A percentile compares a stretch with the other conserved stretches of the same genome.
phyloP scores from a whole-genome alignment of 2,329 filamentous ascomycete genomes.

The Paramyrothecium sp. region DNA sequence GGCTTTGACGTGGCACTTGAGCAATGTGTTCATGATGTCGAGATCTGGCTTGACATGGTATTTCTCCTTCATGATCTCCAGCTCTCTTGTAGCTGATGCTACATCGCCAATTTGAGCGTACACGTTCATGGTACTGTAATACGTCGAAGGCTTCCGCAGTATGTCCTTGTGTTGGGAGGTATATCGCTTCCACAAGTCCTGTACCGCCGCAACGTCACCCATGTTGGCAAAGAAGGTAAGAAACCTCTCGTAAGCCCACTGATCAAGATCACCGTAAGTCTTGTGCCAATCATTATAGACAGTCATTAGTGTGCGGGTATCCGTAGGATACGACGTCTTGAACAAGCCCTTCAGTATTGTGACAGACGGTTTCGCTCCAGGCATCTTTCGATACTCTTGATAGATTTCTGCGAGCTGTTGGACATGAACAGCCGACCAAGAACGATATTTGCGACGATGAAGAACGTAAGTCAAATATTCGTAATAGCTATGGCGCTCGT shows the following conservation, averaged over 20 bases:
- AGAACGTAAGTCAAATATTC: conserved; percentile 37
- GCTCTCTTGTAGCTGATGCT: conserved; percentile 54
- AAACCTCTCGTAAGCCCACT: conserved; percentile 46
- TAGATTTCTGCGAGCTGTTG: conserved; percentile 42
- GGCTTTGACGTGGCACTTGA: conserved; percentile 67
- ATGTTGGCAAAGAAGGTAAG: conserved; percentile 46
- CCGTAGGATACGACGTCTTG: conserved; percentile 34
- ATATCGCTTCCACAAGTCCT: conserved; percentile 44
- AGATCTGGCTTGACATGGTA: conserved; percentile 57
- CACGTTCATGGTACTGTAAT: conserved; percentile 65
- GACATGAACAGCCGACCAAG: conserved; percentile 23
- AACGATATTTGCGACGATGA: conserved; percentile 21
- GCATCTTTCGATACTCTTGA: conserved; percentile 40
- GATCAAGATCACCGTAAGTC: conserved; percentile 36
- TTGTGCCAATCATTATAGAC: conserved; percentile 49
- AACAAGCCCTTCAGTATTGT: conserved; percentile 44
- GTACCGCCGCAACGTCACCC: conserved; percentile 46
- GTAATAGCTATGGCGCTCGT: conserved; percentile 40
- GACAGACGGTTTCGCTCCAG: conserved; percentile 32
- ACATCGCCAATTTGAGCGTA: conserved; percentile 70
- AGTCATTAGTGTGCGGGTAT: conserved; percentile 41
- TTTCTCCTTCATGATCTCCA: conserved; percentile 57
- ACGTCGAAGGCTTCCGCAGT: conserved; percentile 32
- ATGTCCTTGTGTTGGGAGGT: conserved; percentile 31
- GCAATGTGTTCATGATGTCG: conserved; percentile 71